Conservation (phyloP, 257 asterid genomes). For the Primulina eburnea region DNA sequence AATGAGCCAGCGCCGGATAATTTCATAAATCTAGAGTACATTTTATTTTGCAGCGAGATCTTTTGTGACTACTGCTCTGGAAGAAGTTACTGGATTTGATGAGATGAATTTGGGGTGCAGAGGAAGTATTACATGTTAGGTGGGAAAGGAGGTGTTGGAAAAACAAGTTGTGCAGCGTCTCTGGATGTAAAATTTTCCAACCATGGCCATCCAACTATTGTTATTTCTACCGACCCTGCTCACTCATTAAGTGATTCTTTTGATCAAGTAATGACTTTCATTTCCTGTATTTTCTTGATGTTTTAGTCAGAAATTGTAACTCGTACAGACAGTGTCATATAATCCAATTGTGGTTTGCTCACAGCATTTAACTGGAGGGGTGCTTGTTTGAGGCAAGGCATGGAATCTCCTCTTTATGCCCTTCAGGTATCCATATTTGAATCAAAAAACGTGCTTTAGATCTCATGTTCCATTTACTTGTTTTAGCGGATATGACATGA, state of each 20-base stretch:
- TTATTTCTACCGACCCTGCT: conserved; percentile 75
- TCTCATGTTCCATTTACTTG: background rate
- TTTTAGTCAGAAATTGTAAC: background rate
- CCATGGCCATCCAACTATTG: conserved; percentile 60
- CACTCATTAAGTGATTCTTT: conserved; percentile 79
- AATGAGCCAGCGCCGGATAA: background rate
- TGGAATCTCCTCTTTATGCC: conserved; percentile 64
- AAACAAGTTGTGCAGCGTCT: conserved; percentile 84
- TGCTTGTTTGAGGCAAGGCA: conserved; percentile 65
- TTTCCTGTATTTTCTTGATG: conserved; percentile 9
- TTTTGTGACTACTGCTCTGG: conserved; percentile 31
- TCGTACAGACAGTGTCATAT: background rate
- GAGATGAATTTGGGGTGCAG: conserved; percentile 48
- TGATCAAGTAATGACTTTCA: conserved; percentile 51
- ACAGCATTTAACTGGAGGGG: conserved; percentile 73
- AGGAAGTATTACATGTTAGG: conserved; percentile 76
- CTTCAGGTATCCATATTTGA: conserved; percentile 50
- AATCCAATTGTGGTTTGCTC: conserved; percentile 2
- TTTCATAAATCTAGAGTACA: conserved; percentile 4
- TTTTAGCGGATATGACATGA: conserved; percentile 9
- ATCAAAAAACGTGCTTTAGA: conserved; percentile 8
- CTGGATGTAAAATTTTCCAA: conserved; percentile 72
- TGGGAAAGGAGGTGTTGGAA: conserved; percentile 88
- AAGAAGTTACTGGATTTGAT: conserved; percentile 39
- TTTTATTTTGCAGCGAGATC: conserved; percentile 50